Conservation (phyloP, 2,329 filamentous ascomycete genomes). For the Leptographium procerum region DNA sequence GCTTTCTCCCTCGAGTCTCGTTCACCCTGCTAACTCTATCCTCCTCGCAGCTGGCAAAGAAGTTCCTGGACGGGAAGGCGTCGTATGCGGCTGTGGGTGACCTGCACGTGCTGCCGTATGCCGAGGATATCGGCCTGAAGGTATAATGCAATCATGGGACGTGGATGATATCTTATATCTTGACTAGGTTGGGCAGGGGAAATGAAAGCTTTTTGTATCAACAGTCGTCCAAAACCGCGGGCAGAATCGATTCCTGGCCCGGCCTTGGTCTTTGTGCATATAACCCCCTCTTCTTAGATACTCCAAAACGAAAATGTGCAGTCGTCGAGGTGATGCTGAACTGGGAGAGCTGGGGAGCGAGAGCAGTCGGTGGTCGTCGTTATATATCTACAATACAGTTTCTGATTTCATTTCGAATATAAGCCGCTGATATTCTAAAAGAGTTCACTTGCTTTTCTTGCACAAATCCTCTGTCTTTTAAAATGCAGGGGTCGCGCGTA, state of each 20-base stretch:
- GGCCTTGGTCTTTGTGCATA: conserved; percentile 25
- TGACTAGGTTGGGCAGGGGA: background rate
- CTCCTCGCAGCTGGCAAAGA: conserved; percentile 65
- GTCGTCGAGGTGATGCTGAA: background rate
- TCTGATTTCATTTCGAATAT: background rate
- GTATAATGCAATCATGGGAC: conserved; percentile 48
- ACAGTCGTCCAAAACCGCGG: conserved; percentile 6
- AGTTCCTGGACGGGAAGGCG: conserved; percentile 77
- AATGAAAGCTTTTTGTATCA: conserved; percentile 10
- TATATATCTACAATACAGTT: background rate
- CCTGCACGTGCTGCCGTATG: conserved; percentile 80
- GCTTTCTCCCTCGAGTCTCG: background rate
- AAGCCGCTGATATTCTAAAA: background rate
- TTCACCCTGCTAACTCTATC: background rate
- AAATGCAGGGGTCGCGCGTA: no score
- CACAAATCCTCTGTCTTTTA: no score
- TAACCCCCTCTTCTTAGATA: conserved; percentile 27
- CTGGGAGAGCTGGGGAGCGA: background rate
- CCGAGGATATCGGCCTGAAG: conserved; percentile 85
- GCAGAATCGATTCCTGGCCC: background rate
- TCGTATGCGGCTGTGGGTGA: conserved; percentile 85
- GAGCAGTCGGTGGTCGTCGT: background rate
- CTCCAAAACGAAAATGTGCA: conserved; percentile 12
- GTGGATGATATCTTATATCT: background rate
- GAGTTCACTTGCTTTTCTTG: background rate